Conservation (phyloP, 2,329 filamentous ascomycete genomes). For the Aureobasidium sp. region DNA sequence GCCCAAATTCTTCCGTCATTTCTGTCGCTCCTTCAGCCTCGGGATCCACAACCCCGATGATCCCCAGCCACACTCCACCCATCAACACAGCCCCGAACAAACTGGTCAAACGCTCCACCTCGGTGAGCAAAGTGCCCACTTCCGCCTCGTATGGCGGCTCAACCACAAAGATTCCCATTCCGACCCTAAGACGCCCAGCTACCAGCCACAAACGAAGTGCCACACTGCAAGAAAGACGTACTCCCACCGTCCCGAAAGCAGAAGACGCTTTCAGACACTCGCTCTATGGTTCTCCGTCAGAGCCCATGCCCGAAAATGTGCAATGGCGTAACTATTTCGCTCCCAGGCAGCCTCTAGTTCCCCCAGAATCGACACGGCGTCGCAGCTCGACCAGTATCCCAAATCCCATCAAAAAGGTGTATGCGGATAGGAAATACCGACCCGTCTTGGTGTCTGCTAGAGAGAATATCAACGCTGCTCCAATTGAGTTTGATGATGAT, state of each 20-base stretch:
- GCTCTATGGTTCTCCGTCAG: not conserved
- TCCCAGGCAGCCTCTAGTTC: constrained; percentile 23
- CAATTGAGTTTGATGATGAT: constrained; percentile 24
- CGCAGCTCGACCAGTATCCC: constrained; percentile 30
- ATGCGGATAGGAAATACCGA: constrained; percentile 30
- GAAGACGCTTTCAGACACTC: constrained; percentile 14
- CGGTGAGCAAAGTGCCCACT: constrained; percentile 43
- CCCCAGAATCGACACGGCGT: constrained; percentile 18
- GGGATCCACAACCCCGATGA: constrained; percentile 57
- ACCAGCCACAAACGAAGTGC: constrained; percentile 73
- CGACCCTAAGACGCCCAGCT: constrained; percentile 63
- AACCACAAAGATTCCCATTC: constrained; percentile 56
- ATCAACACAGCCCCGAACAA: constrained; percentile 54
- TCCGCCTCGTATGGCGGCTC: constrained; percentile 36
- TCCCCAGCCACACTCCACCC: constrained; percentile 33
- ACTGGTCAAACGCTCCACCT: constrained; percentile 65
- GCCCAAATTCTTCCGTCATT: constrained; percentile 59
- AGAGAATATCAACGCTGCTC: constrained; percentile 21
- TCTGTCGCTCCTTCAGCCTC: constrained; percentile 38
- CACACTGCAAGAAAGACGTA: constrained; percentile 48
- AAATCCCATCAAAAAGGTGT: constrained; percentile 31
- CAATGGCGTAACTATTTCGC: constrained; percentile 31
- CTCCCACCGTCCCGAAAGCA: constrained; percentile 1
- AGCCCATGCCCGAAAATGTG: constrained; percentile 15
- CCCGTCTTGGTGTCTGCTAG: constrained; percentile 28